These are phyloP conservation scores for barrel medic (Medicago truncatula) DNA, from an alignment of 306 rosid species.

Conservation along the genomic window MtrunA17r5.0-ANR NC_053048.1:8076501-8077000, in stretches of 20 bases:
- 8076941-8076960: too few relatives aligned
- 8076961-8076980: too few relatives aligned
- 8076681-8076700: slow-evolving; percentile 55
- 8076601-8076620: slow-evolving; percentile 60
- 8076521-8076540: slow-evolving; percentile 60
- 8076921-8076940: too few relatives aligned
- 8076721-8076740: slow-evolving; percentile 56
- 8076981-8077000: too few relatives aligned
- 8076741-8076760: slow-evolving; percentile 62
- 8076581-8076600: slow-evolving; percentile 67
- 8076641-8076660: slow-evolving; percentile 51
- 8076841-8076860: slow-evolving; percentile 7
- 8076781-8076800: slow-evolving; percentile 65
- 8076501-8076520: slow-evolving; percentile 67
- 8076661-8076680: slow-evolving; percentile 48
- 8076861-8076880: slow-evolving; percentile 1
- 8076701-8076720: slow-evolving; percentile 53
- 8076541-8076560: slow-evolving; percentile 82
- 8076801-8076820: slow-evolving; percentile 48
- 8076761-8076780: slow-evolving; percentile 67
- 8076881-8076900: background rate
- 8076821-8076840: slow-evolving; percentile 19
- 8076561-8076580: slow-evolving; percentile 59
- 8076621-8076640: slow-evolving; percentile 54
- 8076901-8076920: background rate